phyloP scores from a whole-genome alignment of 2,329 filamentous ascomycete species.

The Elsinoe ampelina region DNA sequence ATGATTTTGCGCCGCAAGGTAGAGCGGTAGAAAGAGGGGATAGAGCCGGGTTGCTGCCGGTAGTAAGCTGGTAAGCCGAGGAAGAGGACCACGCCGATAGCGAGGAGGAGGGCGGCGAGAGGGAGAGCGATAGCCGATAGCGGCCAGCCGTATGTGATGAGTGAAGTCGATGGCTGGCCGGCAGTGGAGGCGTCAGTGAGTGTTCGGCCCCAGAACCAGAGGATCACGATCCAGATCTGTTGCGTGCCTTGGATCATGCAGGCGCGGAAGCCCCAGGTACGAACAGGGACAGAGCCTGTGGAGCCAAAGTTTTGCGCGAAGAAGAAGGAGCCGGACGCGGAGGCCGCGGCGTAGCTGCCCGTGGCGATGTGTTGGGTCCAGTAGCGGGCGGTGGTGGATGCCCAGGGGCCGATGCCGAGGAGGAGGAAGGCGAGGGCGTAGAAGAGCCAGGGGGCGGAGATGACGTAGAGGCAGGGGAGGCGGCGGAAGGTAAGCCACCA shows the following conservation, averaged over 20 bases:
- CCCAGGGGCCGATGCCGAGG: constrained; percentile 53
- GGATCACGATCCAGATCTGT: constrained; percentile 53
- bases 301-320: constrained; percentile 58
- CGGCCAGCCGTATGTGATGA: constrained; percentile 18
- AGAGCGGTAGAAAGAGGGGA: constrained; percentile 57
- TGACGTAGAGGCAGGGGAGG: constrained; percentile 46
- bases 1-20: constrained; percentile 55
- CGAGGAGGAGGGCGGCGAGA: constrained; percentile 49
- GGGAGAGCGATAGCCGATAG: constrained; percentile 48
- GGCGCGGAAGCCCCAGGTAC: constrained; percentile 58
- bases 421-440: constrained; percentile 56
- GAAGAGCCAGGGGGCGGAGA: constrained; percentile 54
- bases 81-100: constrained; percentile 46
- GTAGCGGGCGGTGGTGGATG: constrained; percentile 33
- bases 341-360: constrained; percentile 52
- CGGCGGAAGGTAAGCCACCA: constrained; percentile 57
- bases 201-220: constrained; percentile 59
- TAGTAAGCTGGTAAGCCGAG: constrained; percentile 59
- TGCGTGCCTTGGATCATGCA: constrained; percentile 58
- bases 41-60: constrained; percentile 52
- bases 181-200: constrained; percentile 39
- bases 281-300: constrained; percentile 46
- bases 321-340: constrained; percentile 54
- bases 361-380: constrained; percentile 55
- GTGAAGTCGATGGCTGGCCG: constrained; percentile 27